These are phyloP conservation scores for Dactylellina sp. DNA, from an alignment of 2,329 filamentous ascomycete species.

Conservation along the genomic window DNA sequence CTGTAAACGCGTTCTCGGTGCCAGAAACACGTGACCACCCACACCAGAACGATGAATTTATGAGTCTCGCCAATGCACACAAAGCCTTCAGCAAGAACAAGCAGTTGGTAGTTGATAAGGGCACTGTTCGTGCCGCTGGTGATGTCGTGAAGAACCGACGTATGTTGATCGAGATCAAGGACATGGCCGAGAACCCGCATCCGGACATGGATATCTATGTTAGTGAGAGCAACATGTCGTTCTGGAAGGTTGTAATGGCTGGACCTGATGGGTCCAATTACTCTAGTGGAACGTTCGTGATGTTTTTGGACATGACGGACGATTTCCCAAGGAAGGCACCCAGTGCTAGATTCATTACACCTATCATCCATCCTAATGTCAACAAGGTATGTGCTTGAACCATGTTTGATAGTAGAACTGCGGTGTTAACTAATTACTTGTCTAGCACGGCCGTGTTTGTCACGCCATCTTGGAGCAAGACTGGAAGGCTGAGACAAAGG, in stretches of 20 bases:
- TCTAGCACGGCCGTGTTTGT: conserved; percentile 59
- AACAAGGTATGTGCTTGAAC: conserved; percentile 57
- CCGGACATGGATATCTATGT: conserved; percentile 59
- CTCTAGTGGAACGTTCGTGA: conserved; percentile 56
- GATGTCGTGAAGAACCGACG: conserved; percentile 50
- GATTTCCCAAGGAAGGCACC: conserved; percentile 58
- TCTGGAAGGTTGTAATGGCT: conserved; percentile 58
- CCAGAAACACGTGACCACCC: conserved; percentile 41
- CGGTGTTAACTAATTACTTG: conserved; percentile 1
- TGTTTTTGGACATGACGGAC: conserved; percentile 57
- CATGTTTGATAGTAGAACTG: background rate
- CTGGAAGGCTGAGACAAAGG: conserved; percentile 57
- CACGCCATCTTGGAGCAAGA: conserved; percentile 59
- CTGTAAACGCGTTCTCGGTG: conserved; percentile 46
- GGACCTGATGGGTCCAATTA: conserved; percentile 52
- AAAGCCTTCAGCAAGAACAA: conserved; percentile 48
- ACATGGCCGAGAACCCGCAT: conserved; percentile 57
- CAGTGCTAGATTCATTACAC: conserved; percentile 58
- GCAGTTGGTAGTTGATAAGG: conserved; percentile 33
- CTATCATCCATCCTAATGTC: conserved; percentile 60
- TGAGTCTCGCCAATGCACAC: conserved; percentile 49
- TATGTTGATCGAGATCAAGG: conserved; percentile 57
- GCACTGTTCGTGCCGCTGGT: conserved; percentile 21
- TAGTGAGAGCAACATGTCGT: conserved; percentile 58
- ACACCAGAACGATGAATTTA: conserved; percentile 51